A percentile compares a stretch with the other conserved stretches of the same genome.
These are phyloP conservation scores for Trametes elegans DNA, from an alignment of 768 basidiomycete species.

Conservation along the genomic window DNA sequence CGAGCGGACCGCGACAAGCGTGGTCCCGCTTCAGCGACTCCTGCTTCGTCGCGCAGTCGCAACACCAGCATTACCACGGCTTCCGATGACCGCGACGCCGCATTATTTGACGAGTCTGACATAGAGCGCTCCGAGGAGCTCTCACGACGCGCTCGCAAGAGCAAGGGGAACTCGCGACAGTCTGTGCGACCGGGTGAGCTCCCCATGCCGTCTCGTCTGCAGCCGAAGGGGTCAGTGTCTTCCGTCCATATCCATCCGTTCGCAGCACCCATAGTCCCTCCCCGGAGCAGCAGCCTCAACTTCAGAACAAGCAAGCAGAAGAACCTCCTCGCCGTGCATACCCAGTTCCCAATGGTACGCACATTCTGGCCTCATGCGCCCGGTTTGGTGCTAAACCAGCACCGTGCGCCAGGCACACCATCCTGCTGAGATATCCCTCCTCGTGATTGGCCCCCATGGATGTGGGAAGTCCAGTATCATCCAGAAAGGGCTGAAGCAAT, in stretches of 20 bases:
- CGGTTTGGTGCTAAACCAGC: not conserved
- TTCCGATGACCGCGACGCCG: conserved; percentile 24
- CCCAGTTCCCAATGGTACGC: conserved; percentile 28
- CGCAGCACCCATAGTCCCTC: conserved; percentile 24
- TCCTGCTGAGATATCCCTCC: conserved; percentile 53
- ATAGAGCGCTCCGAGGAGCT: conserved; percentile 27
- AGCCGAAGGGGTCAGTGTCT: conserved; percentile 23
- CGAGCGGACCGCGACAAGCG: conserved; percentile 26
- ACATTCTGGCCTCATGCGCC: not conserved
- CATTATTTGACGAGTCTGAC: conserved; percentile 27
- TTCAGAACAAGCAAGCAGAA: conserved; percentile 23
- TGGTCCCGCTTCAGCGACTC: conserved; percentile 30
- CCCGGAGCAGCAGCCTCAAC: conserved; percentile 27
- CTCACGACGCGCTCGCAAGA: conserved; percentile 23
- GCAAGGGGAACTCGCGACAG: conserved; percentile 28
- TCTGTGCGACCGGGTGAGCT: conserved; percentile 29
- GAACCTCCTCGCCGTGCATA: conserved; percentile 24
- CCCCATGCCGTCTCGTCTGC: conserved; percentile 30
- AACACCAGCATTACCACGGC: conserved; percentile 55
- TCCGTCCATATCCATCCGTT: conserved; percentile 17
- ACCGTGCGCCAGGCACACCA: conserved; percentile 1
- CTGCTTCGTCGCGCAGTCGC: conserved; percentile 43
- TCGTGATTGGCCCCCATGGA: conserved; percentile 72
- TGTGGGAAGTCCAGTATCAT: conserved; percentile 89
- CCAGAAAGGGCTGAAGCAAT: conserved; percentile 67